These are phyloP conservation scores for Trypanosoma vivax DNA, from an alignment of 208 protist species.

Conservation along the genomic window DNA sequence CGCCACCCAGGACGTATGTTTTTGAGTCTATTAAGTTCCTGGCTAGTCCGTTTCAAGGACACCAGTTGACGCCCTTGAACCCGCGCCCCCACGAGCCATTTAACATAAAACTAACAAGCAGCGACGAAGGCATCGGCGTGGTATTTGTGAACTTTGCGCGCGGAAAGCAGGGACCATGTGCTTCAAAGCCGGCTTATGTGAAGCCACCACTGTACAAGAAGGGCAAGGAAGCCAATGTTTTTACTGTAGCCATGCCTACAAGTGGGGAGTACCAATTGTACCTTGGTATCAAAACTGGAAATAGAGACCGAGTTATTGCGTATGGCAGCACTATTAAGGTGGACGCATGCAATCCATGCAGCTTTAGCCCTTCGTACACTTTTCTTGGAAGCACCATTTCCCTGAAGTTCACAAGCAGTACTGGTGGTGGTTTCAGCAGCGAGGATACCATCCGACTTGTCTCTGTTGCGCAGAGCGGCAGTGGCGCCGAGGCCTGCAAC, in stretches of 20 bases:
- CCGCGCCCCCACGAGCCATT: constrained; percentile 75
- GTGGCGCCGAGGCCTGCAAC: constrained; percentile 21
- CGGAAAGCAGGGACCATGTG: constrained; percentile 35
- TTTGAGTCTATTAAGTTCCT: constrained; percentile 35
- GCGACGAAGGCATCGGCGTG: constrained; percentile 19
- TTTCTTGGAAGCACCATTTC: constrained; percentile 37
- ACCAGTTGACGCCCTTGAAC: constrained; percentile 21
- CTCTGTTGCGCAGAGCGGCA: constrained; percentile 31
- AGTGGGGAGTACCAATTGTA: constrained; percentile 60
- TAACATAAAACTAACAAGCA: constrained; percentile 47
- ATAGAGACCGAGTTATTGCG: constrained; percentile 44
- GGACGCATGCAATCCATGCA: constrained; percentile 72
- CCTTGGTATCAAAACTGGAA: constrained; percentile 30
- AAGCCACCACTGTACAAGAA: constrained; percentile 37
- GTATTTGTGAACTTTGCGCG: constrained; percentile 54
- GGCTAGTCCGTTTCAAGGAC: constrained; percentile 46
- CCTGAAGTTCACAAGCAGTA: constrained; percentile 51
- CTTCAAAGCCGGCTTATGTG: constrained; percentile 37
- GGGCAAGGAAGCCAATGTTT: constrained; percentile 29
- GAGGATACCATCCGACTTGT: constrained; percentile 65
- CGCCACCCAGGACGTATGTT: constrained; percentile 41
- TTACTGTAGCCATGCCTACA: constrained; percentile 38
- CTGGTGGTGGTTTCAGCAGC: constrained; percentile 24
- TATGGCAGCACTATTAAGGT: constrained; percentile 47
- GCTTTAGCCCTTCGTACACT: constrained; percentile 51